Evolutionary conservation across 2,329 filamentous ascomycete genomes (phyloP).

Genomic region (Dactylellina cionopaga): DNA sequence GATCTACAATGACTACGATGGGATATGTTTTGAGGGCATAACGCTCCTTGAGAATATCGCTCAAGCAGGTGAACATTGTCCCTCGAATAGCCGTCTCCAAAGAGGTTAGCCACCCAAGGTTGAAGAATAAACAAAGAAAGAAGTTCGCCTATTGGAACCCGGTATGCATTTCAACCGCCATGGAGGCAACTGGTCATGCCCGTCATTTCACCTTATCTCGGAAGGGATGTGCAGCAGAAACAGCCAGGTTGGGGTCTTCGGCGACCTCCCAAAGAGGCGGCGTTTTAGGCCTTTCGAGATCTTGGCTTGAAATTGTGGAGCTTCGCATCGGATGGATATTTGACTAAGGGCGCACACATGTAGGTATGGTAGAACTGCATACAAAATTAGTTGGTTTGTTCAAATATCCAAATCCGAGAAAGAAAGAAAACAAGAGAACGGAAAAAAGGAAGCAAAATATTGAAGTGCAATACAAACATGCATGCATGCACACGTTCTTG

Average conservation of each 20-base stretch:
- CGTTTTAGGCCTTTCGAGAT: conserved; percentile 7
- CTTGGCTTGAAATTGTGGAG: conserved; percentile 40
- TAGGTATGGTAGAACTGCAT: conserved; percentile 3
- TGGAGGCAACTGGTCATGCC: conserved; percentile 33
- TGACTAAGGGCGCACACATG: conserved; percentile 5
- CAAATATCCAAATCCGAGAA: conserved; percentile 1
- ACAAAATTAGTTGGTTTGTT: conserved; percentile 10
- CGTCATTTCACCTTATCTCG: conserved; percentile 50
- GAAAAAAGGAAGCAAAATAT: neutral
- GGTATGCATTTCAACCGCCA: conserved; percentile 37
- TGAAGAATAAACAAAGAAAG: neutral
- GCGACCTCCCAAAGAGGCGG: conserved; percentile 43
- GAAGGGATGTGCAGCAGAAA: conserved; percentile 44
- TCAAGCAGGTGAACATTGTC: neutral
- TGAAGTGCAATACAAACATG: neutral
- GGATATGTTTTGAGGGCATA: no score
- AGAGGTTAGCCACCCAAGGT: conserved; percentile 15
- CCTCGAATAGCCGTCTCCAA: conserved; percentile 21
- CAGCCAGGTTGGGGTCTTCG: conserved; percentile 36
- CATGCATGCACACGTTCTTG: conserved; percentile 20
- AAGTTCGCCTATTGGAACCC: conserved; percentile 37
- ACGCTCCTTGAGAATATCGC: no score
- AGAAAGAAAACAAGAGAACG: neutral
- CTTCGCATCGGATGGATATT: conserved; percentile 10
- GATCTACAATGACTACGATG: no score